phyloP scores from a whole-genome alignment of 495 filamentous ascomycete genomes.

The Pyrenula aspistea region DNA sequence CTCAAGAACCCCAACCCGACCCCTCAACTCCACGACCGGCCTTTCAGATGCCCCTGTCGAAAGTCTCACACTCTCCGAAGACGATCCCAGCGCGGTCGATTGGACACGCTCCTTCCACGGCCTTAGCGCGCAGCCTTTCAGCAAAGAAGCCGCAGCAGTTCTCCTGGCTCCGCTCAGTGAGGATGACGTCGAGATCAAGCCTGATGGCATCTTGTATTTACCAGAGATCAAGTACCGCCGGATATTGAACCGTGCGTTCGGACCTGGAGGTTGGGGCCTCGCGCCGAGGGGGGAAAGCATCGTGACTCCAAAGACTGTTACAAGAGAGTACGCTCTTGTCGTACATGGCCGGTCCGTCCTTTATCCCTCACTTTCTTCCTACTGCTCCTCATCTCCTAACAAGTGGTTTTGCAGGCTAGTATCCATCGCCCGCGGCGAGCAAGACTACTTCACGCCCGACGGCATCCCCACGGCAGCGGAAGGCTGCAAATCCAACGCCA shows the following conservation, averaged over 20 bases:
- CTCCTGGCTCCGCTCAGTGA: constrained; percentile 54
- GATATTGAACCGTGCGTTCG: constrained; percentile 85
- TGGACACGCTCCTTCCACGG: constrained; percentile 93
- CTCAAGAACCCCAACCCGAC: constrained; percentile 4
- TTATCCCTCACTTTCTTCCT: constrained; percentile 1
- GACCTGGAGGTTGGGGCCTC: constrained; percentile 90
- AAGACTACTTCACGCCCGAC: constrained; percentile 84
- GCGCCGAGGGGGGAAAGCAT: constrained; percentile 85
- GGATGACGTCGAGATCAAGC: constrained; percentile 89
- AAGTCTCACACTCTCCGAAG: constrained; percentile 30
- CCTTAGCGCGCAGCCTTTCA: constrained; percentile 62
- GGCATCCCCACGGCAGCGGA: constrained; percentile 95
- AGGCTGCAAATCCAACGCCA: constrained; percentile 91
- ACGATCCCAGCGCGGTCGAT: constrained; percentile 43
- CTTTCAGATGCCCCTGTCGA: constrained; percentile 39
- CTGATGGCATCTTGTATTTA: constrained; percentile 90
- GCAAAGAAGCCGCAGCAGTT: constrained; percentile 59
- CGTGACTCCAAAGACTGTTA: constrained; percentile 77
- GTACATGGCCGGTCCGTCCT: constrained; percentile 70
- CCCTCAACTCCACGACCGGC: constrained; percentile 31
- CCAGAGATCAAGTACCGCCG: constrained; percentile 97
- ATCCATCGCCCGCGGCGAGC: constrained; percentile 85
- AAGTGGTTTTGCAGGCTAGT: constrained; percentile 70
- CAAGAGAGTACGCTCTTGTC: constrained; percentile 88
- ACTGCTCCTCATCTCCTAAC: background rate